These are phyloP conservation scores for Calocybe gambosa DNA, from an alignment of 1,284 basidiomycete genomes.

Conservation along the genomic window DNA sequence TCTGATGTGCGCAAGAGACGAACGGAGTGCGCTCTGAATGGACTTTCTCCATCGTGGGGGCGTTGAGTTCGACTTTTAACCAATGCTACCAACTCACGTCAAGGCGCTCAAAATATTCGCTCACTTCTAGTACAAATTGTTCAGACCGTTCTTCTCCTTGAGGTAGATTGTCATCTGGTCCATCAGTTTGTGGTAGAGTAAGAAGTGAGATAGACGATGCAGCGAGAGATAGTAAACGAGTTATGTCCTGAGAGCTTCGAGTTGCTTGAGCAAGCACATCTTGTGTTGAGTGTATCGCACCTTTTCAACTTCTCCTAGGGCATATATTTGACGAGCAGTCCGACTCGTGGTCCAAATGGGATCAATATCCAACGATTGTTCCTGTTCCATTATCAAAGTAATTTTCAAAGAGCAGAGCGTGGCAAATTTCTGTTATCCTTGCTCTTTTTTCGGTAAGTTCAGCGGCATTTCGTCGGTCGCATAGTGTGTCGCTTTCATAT, in stretches of 20 bases:
- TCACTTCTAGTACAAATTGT: slow-evolving; percentile 76
- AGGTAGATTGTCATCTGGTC: slow-evolving; percentile 55
- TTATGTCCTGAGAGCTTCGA: slow-evolving; percentile 54
- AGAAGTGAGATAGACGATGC: slow-evolving; percentile 72
- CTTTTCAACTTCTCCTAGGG: slow-evolving; percentile 77
- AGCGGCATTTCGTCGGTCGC: too few relatives aligned
- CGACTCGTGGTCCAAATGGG: slow-evolving; percentile 76
- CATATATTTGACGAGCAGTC: slow-evolving; percentile 75
- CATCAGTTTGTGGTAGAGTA: slow-evolving; percentile 72
- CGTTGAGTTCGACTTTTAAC: slow-evolving; percentile 4
- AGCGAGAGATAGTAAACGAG: slow-evolving; percentile 63
- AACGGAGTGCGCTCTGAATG: slow-evolving; percentile 69
- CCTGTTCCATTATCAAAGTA: slow-evolving; percentile 17
- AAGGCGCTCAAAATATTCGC: slow-evolving; percentile 75
- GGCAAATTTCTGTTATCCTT: not conserved
- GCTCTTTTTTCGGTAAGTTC: too few relatives aligned
- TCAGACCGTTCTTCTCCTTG: slow-evolving; percentile 78
- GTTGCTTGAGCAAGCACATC: slow-evolving; percentile 3
- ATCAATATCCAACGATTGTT: slow-evolving; percentile 43
- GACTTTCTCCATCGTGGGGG: slow-evolving; percentile 36
- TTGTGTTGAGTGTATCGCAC: slow-evolving; percentile 29
- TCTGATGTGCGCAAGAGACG: slow-evolving; percentile 71
- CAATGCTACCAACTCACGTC: slow-evolving; percentile 47
- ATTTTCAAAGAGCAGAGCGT: not conserved
- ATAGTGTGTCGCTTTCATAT: too few relatives aligned